Evolutionary conservation across 176 grass and related monocot species (phyloP), one percentile per base, ranked within the genome.

Genomic region (Phoenix roebelenii): DNA sequence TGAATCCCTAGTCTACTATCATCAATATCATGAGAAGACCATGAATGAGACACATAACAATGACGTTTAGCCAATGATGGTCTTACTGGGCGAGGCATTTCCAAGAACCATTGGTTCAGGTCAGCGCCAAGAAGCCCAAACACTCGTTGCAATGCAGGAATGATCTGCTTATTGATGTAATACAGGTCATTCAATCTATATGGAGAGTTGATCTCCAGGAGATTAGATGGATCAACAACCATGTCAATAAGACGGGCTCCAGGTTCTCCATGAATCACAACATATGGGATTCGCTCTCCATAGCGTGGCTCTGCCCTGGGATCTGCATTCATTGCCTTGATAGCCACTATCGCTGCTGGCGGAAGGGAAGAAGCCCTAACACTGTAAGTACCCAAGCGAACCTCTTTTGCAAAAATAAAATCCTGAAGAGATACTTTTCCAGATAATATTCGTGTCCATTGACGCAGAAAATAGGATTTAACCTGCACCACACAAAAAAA

Each of bases 111-210:
- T 57, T 75, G 73, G 68, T 77, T 79, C 57, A 96, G 72, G 71
- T 96, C 75, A 54, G 72, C 80, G 48, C 83, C 83, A 66, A 90
- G 65, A 63, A 96, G 92, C 30, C 83, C 92, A 70, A 96, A 82
- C 35, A 90, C 75, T 71, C 86, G 80, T 61, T 96, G 91, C 54
- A 96, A 44, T 54, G 80, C 92, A 69, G 92, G 92, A 52, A 96
- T 90, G 23, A 96, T 96, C 73, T 96, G 86, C 60, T 96, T 96
- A 20, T 73, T 75, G 60, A 96, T 90, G 77, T 96, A 96, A 84
- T 90, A 96, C 55, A 77, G 15, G 26, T 67, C 86, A 77, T 96
- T 96, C 74, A 90, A 74, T 65, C 87, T 85, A 74, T 82, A 88
- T 56, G 74, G 72, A 55, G 86, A 90, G 52, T 75, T 65, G 20